Base-by-base conservation (phyloP, 257 asterid genomes). In the Primulina huaijiensis region DNA sequence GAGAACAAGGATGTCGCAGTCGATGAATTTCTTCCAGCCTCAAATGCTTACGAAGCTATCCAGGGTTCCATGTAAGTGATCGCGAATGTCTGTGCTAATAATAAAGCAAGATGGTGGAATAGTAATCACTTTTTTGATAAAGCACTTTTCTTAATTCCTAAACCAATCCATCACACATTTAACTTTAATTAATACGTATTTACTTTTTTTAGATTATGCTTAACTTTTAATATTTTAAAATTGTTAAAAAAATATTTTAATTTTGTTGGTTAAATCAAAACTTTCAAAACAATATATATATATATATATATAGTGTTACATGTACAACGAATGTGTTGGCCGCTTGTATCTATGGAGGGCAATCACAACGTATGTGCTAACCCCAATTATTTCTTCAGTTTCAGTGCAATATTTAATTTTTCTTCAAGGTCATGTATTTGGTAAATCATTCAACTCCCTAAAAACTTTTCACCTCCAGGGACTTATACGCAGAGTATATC, bases 1-100 rank as follows among this genome's bases (percentile, higher is more conserved):
- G 91, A 87, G 89, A 85, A 87, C 84, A 87, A 87, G 70, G 89
- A 87, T 76, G 91, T 87, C 9, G 91, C 89, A 5, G 57, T 50
- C 20, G 57, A 50, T 50, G 57, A 50, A 16, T 50, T 50, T 50
- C 57, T 50, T 50, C 57, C 57, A 14, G 57, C 57, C 57, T 14
- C 57, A 14, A 50, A 17, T 16, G 57, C 57, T 50, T 16, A 50
- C 6, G 57, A 50, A 50, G 57, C 57, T 50, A 17, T 50, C 57
- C 57, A 50, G 57, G 57, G 57, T 17, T 50, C 57, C 57, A 50
- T 50, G 57, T 50, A 50, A 50, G 57, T 50, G 57, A 50, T 50
- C 17, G 57, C 8, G 1, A 4, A 14, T 43, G 14, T 23, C 25
- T 23, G 25, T 23, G 1, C 25, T 23, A 1, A 23, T 23, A 23